phyloP scores from a whole-genome alignment of 495 filamentous ascomycete genomes.

The Mytilinidion resinicola region DNA sequence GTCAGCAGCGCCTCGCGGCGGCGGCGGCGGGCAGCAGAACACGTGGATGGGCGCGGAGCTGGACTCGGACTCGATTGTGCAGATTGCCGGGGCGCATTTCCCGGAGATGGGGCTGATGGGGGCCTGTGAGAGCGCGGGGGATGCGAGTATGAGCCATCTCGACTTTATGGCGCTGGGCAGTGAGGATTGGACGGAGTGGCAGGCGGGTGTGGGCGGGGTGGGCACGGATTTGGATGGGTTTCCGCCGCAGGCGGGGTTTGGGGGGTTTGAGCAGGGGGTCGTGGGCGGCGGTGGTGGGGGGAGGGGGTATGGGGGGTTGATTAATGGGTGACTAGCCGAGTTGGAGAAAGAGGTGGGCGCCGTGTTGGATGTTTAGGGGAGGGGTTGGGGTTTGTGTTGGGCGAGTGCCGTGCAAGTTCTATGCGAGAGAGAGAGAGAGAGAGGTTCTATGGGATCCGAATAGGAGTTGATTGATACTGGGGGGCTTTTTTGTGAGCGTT shows the following conservation, averaged over 20 bases:
- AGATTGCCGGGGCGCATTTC: slow-evolving; percentile 23
- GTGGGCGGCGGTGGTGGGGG: not conserved
- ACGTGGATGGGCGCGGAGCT: slow-evolving; percentile 29
- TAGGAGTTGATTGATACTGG: too few species aligned
- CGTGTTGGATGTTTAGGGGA: too few species aligned
- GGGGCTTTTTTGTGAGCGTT: too few species aligned
- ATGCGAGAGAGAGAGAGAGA: too few species aligned
- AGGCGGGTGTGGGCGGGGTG: slow-evolving; percentile 4
- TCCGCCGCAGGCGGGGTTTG: slow-evolving; percentile 15
- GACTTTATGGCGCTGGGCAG: slow-evolving; percentile 23
- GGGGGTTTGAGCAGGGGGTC: slow-evolving; percentile 1
- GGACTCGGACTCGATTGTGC: slow-evolving; percentile 13
- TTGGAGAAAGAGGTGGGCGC: not conserved
- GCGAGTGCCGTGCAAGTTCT: too few species aligned
- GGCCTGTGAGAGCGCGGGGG: not conserved
- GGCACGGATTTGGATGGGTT: slow-evolving; percentile 31
- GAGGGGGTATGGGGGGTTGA: slow-evolving; percentile 3
- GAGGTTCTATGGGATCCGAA: too few species aligned
- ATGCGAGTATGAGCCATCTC: slow-evolving; percentile 12
- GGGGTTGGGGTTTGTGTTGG: too few species aligned
- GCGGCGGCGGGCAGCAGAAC: not conserved
- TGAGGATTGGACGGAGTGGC: slow-evolving; percentile 16
- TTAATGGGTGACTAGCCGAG: slow-evolving; percentile 4
- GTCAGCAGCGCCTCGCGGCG: not conserved
- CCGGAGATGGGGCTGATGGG: slow-evolving; percentile 16